Base-by-base conservation (phyloP, 2,329 filamentous ascomycete genomes). In the Iodosphaeria phyllophila region DNA sequence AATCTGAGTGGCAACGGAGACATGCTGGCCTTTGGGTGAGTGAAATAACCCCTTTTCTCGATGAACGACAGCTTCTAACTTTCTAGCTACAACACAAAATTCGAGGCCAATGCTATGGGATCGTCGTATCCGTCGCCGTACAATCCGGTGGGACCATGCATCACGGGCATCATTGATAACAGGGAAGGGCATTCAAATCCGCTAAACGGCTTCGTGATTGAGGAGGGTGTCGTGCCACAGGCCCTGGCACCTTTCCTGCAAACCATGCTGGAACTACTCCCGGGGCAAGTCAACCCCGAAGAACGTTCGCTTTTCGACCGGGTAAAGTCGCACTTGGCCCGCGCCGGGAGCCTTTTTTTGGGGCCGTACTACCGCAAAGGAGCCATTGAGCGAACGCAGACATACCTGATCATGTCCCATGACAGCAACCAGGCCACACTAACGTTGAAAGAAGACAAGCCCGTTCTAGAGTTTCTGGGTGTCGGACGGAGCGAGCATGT, bases 1-100 rank as follows among this genome's bases (percentile, higher is more conserved):
- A 58, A 60, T 28, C 72, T 72, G 58, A 68, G 64, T 35, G 70
- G 70, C 3, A 76, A 76, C 35, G 70, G 71, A 3, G 70, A 75
- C 33, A 67, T 74, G 36, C 41, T 75, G 10, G 62, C 59, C 3
- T 75, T 74, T 41, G 69, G 63, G 52, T 62, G 42, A 41, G 50
- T 37, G 17, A 13, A 13, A 17, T 14, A 18, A 17, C 16, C 7
- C 18, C 4, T 4, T 10, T 14, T 21, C 36, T 47, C 18, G 8
- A 8, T 13, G 11, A 4, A 5, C n/a, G n/a, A 18, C 3, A 17
- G 23, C 11, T 3, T 4, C 8, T 18, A 34, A 8, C 6, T 20
- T 4, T 9, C 4, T 26, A 60, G 62, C 3, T 74, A 73, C 39
- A 71, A 74, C 39, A 66, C 58, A 2, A 51, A 73, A 20, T 44